phyloP scores from a whole-genome alignment of 2,329 filamentous ascomycete genomes.

The Pseudocercospora macadamiae region DNA sequence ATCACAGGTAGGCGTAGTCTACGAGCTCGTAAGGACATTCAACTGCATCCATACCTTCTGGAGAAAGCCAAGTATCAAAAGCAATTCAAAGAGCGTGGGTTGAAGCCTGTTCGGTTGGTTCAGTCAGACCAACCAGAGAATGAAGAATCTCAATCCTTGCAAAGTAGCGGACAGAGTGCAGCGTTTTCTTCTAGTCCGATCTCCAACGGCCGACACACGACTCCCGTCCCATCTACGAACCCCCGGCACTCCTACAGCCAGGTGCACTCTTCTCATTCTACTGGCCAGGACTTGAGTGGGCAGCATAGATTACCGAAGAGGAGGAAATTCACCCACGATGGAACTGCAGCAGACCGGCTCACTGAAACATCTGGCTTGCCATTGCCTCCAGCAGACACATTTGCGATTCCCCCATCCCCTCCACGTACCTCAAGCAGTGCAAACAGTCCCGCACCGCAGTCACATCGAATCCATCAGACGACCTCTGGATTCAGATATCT shows the following conservation, averaged over 20 bases:
- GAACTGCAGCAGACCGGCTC: too few species aligned
- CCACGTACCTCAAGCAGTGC: slow-evolving; percentile 34
- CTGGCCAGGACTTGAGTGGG: neutral
- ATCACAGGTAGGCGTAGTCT: slow-evolving; percentile 38
- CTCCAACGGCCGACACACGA: too few species aligned
- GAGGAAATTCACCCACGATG: slow-evolving; percentile 3
- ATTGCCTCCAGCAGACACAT: slow-evolving; percentile 32
- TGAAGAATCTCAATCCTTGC: slow-evolving; percentile 21
- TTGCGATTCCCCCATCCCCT: slow-evolving; percentile 48
- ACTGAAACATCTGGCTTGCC: too few species aligned
- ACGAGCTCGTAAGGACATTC: slow-evolving; percentile 51
- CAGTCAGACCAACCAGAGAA: slow-evolving; percentile 19
- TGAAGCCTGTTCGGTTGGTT: slow-evolving; percentile 46
- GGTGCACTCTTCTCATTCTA: neutral
- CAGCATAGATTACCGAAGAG: slow-evolving; percentile 5
- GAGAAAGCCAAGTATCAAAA: slow-evolving; percentile 49
- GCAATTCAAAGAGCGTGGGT: slow-evolving; percentile 47
- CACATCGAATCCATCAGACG: neutral
- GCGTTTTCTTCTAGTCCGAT: neutral
- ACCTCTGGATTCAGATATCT: slow-evolving; percentile 29
- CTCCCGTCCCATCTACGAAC: neutral
- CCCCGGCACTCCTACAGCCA: neutral
- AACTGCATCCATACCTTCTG: slow-evolving; percentile 52
- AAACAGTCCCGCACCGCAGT: slow-evolving; percentile 5
- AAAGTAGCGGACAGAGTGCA: slow-evolving; percentile 12